These are phyloP conservation scores for Blumeriella jaapii DNA, from an alignment of 2,329 filamentous ascomycete species.

Conservation along the genomic window DNA sequence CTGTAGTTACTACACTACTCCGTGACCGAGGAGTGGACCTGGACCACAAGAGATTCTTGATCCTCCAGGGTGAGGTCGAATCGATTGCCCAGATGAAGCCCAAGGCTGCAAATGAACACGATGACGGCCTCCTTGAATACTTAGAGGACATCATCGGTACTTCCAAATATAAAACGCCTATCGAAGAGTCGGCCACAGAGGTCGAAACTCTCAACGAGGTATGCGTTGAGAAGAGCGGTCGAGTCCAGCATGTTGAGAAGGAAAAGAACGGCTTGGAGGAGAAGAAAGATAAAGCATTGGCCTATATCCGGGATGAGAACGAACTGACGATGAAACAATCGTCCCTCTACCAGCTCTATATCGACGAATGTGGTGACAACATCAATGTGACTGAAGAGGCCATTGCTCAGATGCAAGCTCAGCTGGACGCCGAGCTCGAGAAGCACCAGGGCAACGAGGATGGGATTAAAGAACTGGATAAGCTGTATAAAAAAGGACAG, in stretches of 20 bases:
- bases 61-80: conserved; percentile 94
- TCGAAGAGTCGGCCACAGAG: conserved; percentile 84
- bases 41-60: conserved; percentile 96
- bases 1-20: conserved; percentile 75
- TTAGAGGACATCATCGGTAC: conserved; percentile 98
- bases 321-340: conserved; percentile 84
- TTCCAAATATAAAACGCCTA: conserved; percentile 94
- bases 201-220: conserved; percentile 90
- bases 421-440: conserved; percentile 77
- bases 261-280: conserved; percentile 88
- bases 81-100: conserved; percentile 99
- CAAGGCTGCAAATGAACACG: conserved; percentile 88
- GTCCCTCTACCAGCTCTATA: conserved; percentile 83
- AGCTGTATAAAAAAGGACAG: conserved; percentile 67
- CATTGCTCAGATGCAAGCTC: conserved; percentile 77
- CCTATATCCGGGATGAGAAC: conserved; percentile 85
- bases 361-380: conserved; percentile 81
- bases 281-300: conserved; percentile 90
- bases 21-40: conserved; percentile 84
- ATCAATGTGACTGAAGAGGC: conserved; percentile 81
- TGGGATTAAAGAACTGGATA: conserved; percentile 80
- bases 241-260: conserved; percentile 96
- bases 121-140: conserved; percentile 92
- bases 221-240: conserved; percentile 86
- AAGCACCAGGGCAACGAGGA: conserved; percentile 86